A percentile compares a stretch with the other conserved stretches of the same genome.
phyloP scores from a whole-genome alignment of 345 rosid genomes.

The Ceriops zippeliana region DNA sequence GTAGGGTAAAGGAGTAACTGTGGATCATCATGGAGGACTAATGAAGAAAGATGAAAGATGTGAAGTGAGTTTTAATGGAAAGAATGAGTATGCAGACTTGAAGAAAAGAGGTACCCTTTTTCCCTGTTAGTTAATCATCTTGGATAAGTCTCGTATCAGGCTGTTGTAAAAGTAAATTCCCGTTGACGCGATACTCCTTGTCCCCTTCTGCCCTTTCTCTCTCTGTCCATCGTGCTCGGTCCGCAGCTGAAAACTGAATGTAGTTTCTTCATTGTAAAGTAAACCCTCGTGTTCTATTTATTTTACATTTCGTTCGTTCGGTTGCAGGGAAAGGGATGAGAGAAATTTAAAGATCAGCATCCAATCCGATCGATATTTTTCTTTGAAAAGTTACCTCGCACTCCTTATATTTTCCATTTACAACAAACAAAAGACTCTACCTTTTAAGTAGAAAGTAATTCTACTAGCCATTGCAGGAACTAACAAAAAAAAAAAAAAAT shows the following conservation, averaged over 20 bases:
- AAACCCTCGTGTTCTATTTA: background rate
- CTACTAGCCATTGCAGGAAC: no score
- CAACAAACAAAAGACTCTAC: no score
- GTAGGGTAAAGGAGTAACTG: conserved; percentile 29
- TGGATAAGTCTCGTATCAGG: conserved; percentile 33
- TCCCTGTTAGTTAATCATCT: conserved; percentile 65
- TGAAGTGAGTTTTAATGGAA: conserved; percentile 25
- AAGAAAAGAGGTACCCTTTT: conserved; percentile 74
- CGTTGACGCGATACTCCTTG: background rate
- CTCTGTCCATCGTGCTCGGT: no score
- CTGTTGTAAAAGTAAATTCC: conserved; percentile 13
- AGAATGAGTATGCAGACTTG: conserved; percentile 38
- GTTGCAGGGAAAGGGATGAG: no score
- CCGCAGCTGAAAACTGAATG: conserved; percentile 5
- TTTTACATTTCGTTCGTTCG: no score
- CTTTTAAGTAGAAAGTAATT: no score
- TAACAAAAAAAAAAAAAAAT: no score
- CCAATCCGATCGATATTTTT: no score
- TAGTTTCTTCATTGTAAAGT: conserved; percentile 4
- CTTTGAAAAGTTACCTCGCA: no score
- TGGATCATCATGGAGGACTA: conserved; percentile 23
- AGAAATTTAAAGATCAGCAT: no score
- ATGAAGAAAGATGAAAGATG: conserved; percentile 24
- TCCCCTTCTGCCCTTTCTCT: no score
- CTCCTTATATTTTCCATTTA: no score